Evolutionary conservation across 805 yeast species (phyloP).

Genomic region (Yamadazyma ubonensis): DNA sequence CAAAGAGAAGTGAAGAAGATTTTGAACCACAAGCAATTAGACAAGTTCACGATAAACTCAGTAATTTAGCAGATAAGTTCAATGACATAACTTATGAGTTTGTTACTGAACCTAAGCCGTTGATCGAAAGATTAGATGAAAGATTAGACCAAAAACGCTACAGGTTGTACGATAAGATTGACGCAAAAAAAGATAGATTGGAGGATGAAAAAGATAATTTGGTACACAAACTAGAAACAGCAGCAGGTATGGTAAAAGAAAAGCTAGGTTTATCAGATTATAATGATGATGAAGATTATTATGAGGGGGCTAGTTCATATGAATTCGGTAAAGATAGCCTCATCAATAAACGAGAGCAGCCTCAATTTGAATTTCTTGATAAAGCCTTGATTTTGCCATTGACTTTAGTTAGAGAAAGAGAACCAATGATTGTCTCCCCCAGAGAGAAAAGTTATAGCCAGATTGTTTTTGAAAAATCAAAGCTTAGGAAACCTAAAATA

Average conservation of each 20-base stretch:
- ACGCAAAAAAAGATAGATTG: slow-evolving; percentile 13
- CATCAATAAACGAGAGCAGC: slow-evolving; percentile 10
- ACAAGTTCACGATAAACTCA: slow-evolving; percentile 21
- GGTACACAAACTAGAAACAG: slow-evolving; percentile 4
- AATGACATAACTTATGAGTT: slow-evolving; percentile 21
- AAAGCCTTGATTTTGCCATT: slow-evolving; percentile 21
- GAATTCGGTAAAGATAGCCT: slow-evolving; percentile 5
- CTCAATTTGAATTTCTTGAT: slow-evolving; percentile 1
- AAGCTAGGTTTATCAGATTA: slow-evolving; percentile 2
- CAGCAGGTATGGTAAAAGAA: slow-evolving; percentile 6
- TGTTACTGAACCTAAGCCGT: slow-evolving; percentile 21
- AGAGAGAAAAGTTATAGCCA: slow-evolving; percentile 21
- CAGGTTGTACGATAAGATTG: slow-evolving; percentile 15
- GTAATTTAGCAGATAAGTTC: slow-evolving; percentile 15
- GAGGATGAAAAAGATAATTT: slow-evolving; percentile 14
- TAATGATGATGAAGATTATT: slow-evolving; percentile 6
- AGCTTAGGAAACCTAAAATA: neutral
- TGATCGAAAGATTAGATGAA: slow-evolving; percentile 20
- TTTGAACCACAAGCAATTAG: slow-evolving; percentile 22
- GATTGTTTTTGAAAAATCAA: slow-evolving; percentile 7
- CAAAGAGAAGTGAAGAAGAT: slow-evolving; percentile 3
- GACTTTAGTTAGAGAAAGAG: slow-evolving; percentile 19
- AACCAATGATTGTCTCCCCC: slow-evolving; percentile 15
- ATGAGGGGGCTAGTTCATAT: slow-evolving; percentile 3
- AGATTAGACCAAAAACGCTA: slow-evolving; percentile 19